Base-by-base conservation (phyloP, 225 moss, liverwort and hornwort species). In the Thuidium tamariscinum region DNA sequence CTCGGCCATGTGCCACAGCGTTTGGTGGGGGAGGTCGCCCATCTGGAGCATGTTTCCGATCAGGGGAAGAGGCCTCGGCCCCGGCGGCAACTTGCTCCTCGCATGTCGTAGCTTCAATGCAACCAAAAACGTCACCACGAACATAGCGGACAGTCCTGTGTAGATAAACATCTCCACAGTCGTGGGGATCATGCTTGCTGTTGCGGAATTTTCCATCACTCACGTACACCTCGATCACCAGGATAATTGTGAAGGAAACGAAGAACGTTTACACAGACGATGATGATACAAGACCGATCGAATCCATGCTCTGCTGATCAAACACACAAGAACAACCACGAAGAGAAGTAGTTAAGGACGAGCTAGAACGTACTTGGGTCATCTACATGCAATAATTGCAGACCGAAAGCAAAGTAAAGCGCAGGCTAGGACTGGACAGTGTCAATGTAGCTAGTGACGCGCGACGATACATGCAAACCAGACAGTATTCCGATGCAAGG, bases 41-140 rank as follows among this genome's bases (percentile, higher is more conserved):
- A 86, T 48, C 49, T 91, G 90, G 81, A 87, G 90, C 55, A 94
- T 27, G 73, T 94, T 94, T 20, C 94, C 93, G 17, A 94, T 54
- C 26, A 92, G 3, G 6, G 91, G 93, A 15, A 88, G 52, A 15
- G 87, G 44, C 82, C 25, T 74, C 61, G 93, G 94, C 22, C 92
- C 91, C 9, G 93, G 93, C 13, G 94, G 91, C 54, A 88, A 30
- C 82, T 87, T 91, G 3, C 10, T 10, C 37, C 37, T 37, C 34
- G 39, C 51, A 5, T 8, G 17, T 42, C 75, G 44, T 15, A n/a
- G 8, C 77, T 60, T 87, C 41, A 52, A 27, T 32, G 56, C 26
- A 4, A 74, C 78, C 7, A 30, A 68, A 12, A 82, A 14, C 56
- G 61, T 36, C 59, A 59, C 59, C 69, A 48, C 57, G 29, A 77